Evolutionary conservation across 129 eudicot species (phyloP).

Genomic region (Escallonia herrerae): DNA sequence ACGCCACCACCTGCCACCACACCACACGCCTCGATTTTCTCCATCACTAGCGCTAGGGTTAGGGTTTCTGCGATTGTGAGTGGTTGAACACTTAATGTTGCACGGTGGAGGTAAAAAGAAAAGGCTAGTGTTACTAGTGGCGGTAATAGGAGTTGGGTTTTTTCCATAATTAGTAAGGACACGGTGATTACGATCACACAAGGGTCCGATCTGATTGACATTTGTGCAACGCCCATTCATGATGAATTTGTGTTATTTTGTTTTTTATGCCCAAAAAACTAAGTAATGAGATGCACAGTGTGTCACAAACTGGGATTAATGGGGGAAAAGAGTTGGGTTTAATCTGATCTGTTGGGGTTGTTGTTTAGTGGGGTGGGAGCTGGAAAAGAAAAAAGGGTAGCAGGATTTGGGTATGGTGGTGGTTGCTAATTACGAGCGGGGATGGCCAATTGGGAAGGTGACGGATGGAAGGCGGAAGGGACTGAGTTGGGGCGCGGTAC

Average conservation of each 20-base stretch:
- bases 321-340: neutral
- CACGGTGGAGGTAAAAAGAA: neutral
- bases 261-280: neutral
- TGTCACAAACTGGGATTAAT: neutral
- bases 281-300: neutral
- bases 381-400: neutral
- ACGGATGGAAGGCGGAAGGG: slow-evolving; percentile 15
- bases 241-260: neutral
- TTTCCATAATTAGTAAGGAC: slow-evolving; percentile 40
- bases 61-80: slow-evolving; percentile 7
- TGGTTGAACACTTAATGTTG: neutral
- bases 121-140: neutral
- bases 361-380: neutral
- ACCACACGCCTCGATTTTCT: slow-evolving; percentile 63
- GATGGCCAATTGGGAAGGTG: slow-evolving; percentile 24
- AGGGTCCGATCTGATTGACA: slow-evolving; percentile 29
- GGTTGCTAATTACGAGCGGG: neutral
- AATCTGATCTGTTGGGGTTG: neutral
- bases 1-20: no score
- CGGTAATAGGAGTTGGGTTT: slow-evolving; percentile 2
- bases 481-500: slow-evolving; percentile 50
- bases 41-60: slow-evolving; percentile 26
- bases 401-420: no score
- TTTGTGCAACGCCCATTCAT: slow-evolving; percentile 48
- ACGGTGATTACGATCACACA: slow-evolving; percentile 6